Evolutionary conservation across 2,329 filamentous ascomycete species (phyloP).

Genomic region (Epichloe glyceriae): DNA sequence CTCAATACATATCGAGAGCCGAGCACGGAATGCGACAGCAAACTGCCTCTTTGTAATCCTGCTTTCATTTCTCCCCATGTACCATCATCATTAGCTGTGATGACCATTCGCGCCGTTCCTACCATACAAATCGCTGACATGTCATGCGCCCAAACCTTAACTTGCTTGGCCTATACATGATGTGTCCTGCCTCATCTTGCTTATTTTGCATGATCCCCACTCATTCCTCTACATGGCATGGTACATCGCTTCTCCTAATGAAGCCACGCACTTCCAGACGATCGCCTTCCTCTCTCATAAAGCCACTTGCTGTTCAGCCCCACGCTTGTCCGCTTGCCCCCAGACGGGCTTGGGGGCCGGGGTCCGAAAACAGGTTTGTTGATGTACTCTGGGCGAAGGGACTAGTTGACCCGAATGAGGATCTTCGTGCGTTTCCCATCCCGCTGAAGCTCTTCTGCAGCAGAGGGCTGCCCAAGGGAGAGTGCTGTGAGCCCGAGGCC

Average conservation of each 20-base stretch:
- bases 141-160: neutral
- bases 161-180: neutral
- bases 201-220: neutral
- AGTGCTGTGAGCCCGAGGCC: conserved; percentile 33
- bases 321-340: conserved; percentile 57
- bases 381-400: conserved; percentile 37
- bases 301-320: conserved; percentile 88
- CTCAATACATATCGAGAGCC: too few relatives aligned
- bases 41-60: neutral
- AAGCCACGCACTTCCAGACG: conserved; percentile 31
- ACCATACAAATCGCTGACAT: neutral
- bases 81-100: neutral
- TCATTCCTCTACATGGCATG: neutral
- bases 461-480: conserved; percentile 37
- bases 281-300: conserved; percentile 65
- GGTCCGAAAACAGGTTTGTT: conserved; percentile 40
- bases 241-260: conserved; percentile 10
- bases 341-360: conserved; percentile 54
- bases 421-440: conserved; percentile 36
- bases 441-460: conserved; percentile 53
- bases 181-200: neutral
- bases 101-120: neutral
- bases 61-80: neutral
- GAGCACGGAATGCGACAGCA: neutral
- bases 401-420: conserved; percentile 49